Percentiles rank a stretch among this genome's conserved stretches.
Evolutionary conservation across 805 yeast species (phyloP).

Genomic region (Kockiozyma suomiensis): DNA sequence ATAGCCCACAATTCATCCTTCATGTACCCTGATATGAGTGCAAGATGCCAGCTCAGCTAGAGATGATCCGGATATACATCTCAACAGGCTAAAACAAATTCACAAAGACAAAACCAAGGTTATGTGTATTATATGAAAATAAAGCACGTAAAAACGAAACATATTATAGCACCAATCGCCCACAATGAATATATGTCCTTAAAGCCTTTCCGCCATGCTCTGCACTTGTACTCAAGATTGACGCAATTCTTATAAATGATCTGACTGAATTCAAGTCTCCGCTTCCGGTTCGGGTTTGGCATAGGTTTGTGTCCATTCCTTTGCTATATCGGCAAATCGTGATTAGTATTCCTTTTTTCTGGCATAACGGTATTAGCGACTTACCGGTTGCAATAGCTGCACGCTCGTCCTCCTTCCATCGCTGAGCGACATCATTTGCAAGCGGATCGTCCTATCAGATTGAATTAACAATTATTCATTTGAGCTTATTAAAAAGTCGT

Average conservation of each 20-base stretch:
- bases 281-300: constrained; percentile 44
- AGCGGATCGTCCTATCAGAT: constrained; percentile 74
- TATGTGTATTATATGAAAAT: not conserved
- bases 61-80: not conserved
- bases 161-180: not conserved
- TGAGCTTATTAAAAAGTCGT: not conserved
- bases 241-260: not conserved
- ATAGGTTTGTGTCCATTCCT: constrained; percentile 68
- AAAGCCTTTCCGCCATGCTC: not conserved
- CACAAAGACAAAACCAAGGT: not conserved
- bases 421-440: constrained; percentile 96
- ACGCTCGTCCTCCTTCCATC: constrained; percentile 86
- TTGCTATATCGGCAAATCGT: constrained; percentile 29
- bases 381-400: constrained; percentile 78
- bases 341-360: not conserved
- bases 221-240: not conserved
- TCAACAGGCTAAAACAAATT: not conserved
- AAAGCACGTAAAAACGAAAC: not conserved
- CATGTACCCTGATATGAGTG: not conserved
- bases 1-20: not conserved
- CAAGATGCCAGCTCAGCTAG: not conserved
- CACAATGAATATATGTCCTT: not conserved
- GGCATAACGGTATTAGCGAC: constrained; percentile 23
- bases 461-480: not conserved
- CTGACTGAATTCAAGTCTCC: not conserved